These are phyloP conservation scores for Kodamaea sagamina DNA, from an alignment of 805 yeast species.

Conservation along the genomic window DNA sequence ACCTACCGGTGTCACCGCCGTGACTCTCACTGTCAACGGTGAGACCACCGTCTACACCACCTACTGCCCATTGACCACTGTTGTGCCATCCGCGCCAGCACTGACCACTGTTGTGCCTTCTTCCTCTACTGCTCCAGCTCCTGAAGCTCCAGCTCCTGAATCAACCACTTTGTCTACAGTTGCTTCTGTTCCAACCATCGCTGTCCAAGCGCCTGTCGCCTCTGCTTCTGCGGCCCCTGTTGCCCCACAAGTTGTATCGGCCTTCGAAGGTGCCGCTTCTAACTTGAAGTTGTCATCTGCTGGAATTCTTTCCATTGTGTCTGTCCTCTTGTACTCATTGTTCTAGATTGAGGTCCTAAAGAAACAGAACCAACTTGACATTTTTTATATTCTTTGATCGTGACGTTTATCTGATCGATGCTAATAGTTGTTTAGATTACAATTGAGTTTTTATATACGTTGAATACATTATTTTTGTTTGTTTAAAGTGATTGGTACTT, in stretches of 20 bases:
- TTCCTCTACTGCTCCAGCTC: not conserved
- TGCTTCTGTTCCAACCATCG: not conserved
- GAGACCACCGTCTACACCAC: slow-evolving; percentile 18
- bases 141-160: not conserved
- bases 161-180: slow-evolving; percentile 2
- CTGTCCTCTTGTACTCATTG: slow-evolving; percentile 5
- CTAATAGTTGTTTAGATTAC: no score
- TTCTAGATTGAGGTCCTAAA: slow-evolving; percentile 2
- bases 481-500: no score
- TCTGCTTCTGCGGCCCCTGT: not conserved
- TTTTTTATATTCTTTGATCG: not conserved
- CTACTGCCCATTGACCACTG: slow-evolving; percentile 19
- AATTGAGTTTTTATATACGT: no score
- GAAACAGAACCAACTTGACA: not conserved
- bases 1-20: slow-evolving; percentile 13
- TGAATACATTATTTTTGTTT: not conserved
- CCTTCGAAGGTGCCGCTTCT: slow-evolving; percentile 4
- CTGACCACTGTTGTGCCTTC: slow-evolving; percentile 1
- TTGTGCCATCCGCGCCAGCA: not conserved
- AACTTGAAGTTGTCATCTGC: not conserved
- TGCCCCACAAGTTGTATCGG: not conserved
- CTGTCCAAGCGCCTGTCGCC: not conserved
- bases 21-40: slow-evolving; percentile 14
- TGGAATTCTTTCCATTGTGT: slow-evolving; percentile 1
- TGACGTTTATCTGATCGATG: not conserved